Evolutionary conservation across 2,329 filamentous ascomycete genomes (phyloP).

Genomic region (Fusarium robinianum): DNA sequence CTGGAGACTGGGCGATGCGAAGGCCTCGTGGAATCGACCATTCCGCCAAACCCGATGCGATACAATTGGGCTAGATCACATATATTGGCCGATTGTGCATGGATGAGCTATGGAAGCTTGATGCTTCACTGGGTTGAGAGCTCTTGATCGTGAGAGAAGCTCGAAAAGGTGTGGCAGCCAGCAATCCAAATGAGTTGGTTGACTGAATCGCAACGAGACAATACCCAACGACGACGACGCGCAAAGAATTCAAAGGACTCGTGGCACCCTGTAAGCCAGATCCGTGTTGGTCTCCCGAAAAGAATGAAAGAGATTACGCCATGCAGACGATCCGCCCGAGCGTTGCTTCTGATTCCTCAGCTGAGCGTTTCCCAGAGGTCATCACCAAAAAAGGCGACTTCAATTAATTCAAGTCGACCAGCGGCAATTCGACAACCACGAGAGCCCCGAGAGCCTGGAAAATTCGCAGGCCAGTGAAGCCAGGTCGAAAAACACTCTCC

Average conservation of each 20-base stretch:
- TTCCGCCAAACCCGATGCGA: neutral
- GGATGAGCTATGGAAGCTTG: too few species aligned
- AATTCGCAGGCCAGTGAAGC: conserved; percentile 15
- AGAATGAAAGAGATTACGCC: conserved; percentile 38
- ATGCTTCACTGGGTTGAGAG: too few species aligned
- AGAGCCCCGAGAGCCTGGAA: conserved; percentile 26
- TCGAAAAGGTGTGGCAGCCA: conserved; percentile 2
- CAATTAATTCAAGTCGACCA: conserved; percentile 10
- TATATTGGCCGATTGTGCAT: too few species aligned
- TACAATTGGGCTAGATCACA: conserved; percentile 13
- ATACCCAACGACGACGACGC: conserved; percentile 18
- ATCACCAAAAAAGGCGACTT: conserved; percentile 15
- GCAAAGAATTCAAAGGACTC: too few species aligned
- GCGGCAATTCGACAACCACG: conserved; percentile 29
- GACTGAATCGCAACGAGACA: conserved; percentile 24
- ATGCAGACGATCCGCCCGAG: conserved; percentile 35
- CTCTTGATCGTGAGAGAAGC: neutral
- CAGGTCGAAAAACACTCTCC: conserved; percentile 12
- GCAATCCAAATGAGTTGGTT: conserved; percentile 9
- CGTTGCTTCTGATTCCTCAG: conserved; percentile 32
- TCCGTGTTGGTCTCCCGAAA: too few species aligned
- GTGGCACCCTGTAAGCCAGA: too few species aligned
- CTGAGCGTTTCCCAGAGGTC: conserved; percentile 29
- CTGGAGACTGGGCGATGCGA: conserved; percentile 7
- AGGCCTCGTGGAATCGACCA: conserved; percentile 21